A percentile compares a stretch with the other conserved stretches of the same genome.
Conservation (phyloP, 1,284 basidiomycete species). For the Blastosporella zonata region DNA sequence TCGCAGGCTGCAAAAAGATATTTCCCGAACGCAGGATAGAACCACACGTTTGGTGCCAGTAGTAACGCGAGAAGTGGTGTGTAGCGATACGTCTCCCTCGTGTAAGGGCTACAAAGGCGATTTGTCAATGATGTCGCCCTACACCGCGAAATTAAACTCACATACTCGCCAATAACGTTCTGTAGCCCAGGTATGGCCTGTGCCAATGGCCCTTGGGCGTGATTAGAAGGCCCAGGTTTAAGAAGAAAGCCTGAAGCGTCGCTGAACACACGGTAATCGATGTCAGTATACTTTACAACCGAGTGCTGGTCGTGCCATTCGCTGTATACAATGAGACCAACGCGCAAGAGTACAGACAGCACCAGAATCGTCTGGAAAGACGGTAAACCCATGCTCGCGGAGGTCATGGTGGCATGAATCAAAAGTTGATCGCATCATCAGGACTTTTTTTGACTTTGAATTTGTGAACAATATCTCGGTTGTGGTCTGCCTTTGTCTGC, state of each 20-base stretch:
- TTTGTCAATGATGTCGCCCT: neutral
- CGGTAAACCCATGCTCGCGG: constrained; percentile 24
- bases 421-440: neutral
- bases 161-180: constrained; percentile 60
- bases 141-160: constrained; percentile 12
- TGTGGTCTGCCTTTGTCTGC: too few species aligned
- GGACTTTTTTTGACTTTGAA: too few species aligned
- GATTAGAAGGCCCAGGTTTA: constrained; percentile 43
- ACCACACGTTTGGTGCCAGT: constrained; percentile 75
- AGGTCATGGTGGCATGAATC: constrained; percentile 12
- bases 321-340: constrained; percentile 77
- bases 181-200: constrained; percentile 26
- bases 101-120: constrained; percentile 70
- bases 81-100: constrained; percentile 93
- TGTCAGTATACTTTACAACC: constrained; percentile 92
- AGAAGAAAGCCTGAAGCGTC: constrained; percentile 81
- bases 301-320: constrained; percentile 85
- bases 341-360: constrained; percentile 57
- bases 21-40: constrained; percentile 88
- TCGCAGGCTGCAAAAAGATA: constrained; percentile 87
- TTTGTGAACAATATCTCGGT: too few species aligned
- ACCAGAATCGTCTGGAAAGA: constrained; percentile 55
- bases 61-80: constrained; percentile 89
- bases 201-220: constrained; percentile 58
- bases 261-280: constrained; percentile 95